Percentiles rank a stretch among this genome's conserved stretches.
phyloP scores from a whole-genome alignment of 805 yeast species.

The Ogataea parapolymorpha region DNA sequence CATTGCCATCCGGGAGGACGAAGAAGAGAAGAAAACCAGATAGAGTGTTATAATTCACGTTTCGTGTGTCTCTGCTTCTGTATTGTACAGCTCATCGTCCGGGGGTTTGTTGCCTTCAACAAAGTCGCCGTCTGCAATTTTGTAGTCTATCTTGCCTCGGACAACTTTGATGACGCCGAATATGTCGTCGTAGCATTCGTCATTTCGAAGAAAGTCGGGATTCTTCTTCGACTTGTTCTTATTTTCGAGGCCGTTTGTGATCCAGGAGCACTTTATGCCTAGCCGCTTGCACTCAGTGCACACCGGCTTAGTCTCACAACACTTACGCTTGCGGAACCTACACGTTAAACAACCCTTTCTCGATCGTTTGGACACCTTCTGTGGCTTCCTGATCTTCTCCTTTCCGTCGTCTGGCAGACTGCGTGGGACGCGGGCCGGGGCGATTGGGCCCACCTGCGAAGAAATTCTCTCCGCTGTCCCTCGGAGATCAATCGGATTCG shows the following conservation, averaged over 20 bases:
- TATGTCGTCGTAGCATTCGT: conserved; percentile 23
- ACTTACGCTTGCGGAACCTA: conserved; percentile 40
- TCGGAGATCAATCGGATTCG: not conserved
- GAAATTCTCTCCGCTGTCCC: not conserved
- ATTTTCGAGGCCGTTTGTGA: conserved; percentile 22
- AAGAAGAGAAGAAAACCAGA: conserved; percentile 13
- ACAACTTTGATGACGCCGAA: conserved; percentile 26
- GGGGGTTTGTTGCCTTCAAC: conserved; percentile 13
- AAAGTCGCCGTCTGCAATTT: conserved; percentile 21
- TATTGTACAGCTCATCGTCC: conserved; percentile 2
- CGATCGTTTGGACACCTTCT: conserved; percentile 23
- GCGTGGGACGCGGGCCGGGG: conserved; percentile 11
- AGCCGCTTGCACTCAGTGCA: conserved; percentile 30
- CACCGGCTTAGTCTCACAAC: conserved; percentile 39
- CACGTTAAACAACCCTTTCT: conserved; percentile 37
- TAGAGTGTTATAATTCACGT: conserved; percentile 3
- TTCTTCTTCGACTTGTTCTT: conserved; percentile 24
- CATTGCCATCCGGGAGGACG: conserved; percentile 54
- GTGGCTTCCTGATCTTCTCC: not conserved
- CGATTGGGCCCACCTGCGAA: not conserved
- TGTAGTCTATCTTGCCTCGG: conserved; percentile 26
- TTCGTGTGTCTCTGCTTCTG: conserved; percentile 1
- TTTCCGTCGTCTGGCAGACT: conserved; percentile 13
- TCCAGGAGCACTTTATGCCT: conserved; percentile 25
- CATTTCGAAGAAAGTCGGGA: conserved; percentile 21